These are phyloP conservation scores for Mycena vulgaris DNA, from an alignment of 768 basidiomycete species.

Conservation along the genomic window DNA sequence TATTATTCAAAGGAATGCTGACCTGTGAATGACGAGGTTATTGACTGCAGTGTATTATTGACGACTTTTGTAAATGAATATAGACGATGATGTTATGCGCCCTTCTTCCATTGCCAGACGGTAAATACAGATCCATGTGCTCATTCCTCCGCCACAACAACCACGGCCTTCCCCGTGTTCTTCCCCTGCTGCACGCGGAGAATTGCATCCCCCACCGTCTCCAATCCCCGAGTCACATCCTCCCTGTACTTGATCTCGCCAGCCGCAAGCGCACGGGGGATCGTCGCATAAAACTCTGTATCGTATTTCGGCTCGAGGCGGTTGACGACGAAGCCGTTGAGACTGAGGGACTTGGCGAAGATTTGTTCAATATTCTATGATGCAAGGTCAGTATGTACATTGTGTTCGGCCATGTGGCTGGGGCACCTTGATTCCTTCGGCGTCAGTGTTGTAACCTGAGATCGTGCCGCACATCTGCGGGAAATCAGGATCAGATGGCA, in stretches of 20 bases:
- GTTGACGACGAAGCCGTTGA: slow-evolving; percentile 57
- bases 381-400: background rate
- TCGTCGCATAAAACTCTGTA: slow-evolving; percentile 57
- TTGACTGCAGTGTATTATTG: too few relatives aligned
- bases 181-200: slow-evolving; percentile 43
- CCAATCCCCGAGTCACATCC: slow-evolving; percentile 61
- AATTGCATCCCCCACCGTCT: slow-evolving; percentile 50
- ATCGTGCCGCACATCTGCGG: slow-evolving; percentile 61
- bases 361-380: slow-evolving; percentile 58
- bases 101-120: too few relatives aligned
- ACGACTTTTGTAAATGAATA: too few relatives aligned
- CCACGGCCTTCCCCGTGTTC: slow-evolving; percentile 46
- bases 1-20: background rate
- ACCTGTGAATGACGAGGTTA: too few relatives aligned
- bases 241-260: slow-evolving; percentile 66
- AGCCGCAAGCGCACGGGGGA: slow-evolving; percentile 58
- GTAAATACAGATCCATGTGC: too few relatives aligned
- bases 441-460: slow-evolving; percentile 16
- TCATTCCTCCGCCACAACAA: slow-evolving; percentile 17
- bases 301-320: slow-evolving; percentile 52
- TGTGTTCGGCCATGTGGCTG: too few relatives aligned
- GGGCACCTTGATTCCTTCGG: background rate
- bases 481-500: background rate
- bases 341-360: slow-evolving; percentile 57
- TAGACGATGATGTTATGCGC: too few relatives aligned